These are phyloP conservation scores for Daedaleopsis sinensis DNA, from an alignment of 768 basidiomycete genomes.

Conservation along the genomic window DNA sequence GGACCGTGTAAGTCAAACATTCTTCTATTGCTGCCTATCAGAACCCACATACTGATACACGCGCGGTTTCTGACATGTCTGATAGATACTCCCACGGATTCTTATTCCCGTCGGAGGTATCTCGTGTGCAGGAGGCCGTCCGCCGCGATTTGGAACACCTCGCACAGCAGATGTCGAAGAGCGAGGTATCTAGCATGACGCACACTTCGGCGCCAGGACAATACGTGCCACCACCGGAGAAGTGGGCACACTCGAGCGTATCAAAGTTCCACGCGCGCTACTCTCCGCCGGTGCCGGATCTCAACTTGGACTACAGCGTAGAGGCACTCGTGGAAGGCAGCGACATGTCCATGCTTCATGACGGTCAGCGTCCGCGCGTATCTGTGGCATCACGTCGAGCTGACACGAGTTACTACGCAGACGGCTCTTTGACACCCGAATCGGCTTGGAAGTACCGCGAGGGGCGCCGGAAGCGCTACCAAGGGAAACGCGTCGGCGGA, in stretches of 20 bases:
- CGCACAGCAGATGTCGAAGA: constrained; percentile 18
- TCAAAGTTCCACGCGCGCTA: constrained; percentile 84
- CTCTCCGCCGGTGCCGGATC: constrained; percentile 62
- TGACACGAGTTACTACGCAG: constrained; percentile 35
- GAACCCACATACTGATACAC: neutral
- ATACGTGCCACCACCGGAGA: constrained; percentile 47
- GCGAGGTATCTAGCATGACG: constrained; percentile 21
- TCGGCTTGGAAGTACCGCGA: constrained; percentile 77
- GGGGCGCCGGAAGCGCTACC: constrained; percentile 66
- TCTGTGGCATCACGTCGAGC: neutral
- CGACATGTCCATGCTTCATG: constrained; percentile 70
- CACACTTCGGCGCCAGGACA: constrained; percentile 26
- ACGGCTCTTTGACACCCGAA: constrained; percentile 57
- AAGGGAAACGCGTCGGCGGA: constrained; percentile 78
- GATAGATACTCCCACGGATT: constrained; percentile 73
- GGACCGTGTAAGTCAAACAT: constrained; percentile 74
- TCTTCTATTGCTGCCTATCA: neutral
- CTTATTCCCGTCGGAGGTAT: constrained; percentile 87
- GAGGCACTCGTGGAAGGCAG: constrained; percentile 95
- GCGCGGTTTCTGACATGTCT: no score
- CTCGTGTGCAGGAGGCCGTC: constrained; percentile 63
- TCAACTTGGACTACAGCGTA: constrained; percentile 71
- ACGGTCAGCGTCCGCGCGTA: constrained; percentile 46
- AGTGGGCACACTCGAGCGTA: constrained; percentile 83
- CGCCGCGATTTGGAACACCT: constrained; percentile 50